A percentile compares a stretch with the other conserved stretches of the same genome.
Evolutionary conservation across 371 early-diverging fungal genomes (phyloP).

Genomic region (Mucor piriformis): DNA sequence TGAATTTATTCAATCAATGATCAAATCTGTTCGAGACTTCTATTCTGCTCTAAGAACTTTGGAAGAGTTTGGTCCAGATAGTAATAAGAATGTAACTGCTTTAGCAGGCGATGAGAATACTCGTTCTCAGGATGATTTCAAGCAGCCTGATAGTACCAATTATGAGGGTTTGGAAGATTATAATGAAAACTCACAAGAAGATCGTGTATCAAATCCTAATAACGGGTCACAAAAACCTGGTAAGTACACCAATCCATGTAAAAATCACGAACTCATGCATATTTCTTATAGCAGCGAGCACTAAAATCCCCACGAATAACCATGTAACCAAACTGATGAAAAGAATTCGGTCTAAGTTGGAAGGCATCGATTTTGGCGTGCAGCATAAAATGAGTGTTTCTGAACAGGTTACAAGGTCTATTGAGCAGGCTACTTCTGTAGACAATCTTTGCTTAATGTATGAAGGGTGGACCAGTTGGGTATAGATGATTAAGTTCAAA

Average conservation of each 20-base stretch:
- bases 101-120: constrained; percentile 7
- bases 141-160: neutral
- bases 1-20: constrained; percentile 9
- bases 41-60: constrained; percentile 34
- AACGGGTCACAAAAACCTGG: constrained; percentile 11
- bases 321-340: constrained; percentile 66
- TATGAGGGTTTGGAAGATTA: neutral
- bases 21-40: constrained; percentile 21
- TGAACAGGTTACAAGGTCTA: constrained; percentile 63
- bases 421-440: constrained; percentile 57
- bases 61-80: constrained; percentile 48
- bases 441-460: constrained; percentile 66
- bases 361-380: constrained; percentile 66
- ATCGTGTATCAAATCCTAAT: neutral
- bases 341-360: constrained; percentile 69
- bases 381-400: constrained; percentile 55
- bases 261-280: neutral
- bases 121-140: neutral
- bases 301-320: constrained; percentile 39
- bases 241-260: constrained; percentile 1
- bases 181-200: neutral
- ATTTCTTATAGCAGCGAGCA: neutral
- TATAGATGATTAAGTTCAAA: constrained; percentile 22
- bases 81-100: constrained; percentile 12
- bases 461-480: constrained; percentile 68